Base-by-base conservation (phyloP, 1,284 basidiomycete genomes). In the Trametes pubescens region DNA sequence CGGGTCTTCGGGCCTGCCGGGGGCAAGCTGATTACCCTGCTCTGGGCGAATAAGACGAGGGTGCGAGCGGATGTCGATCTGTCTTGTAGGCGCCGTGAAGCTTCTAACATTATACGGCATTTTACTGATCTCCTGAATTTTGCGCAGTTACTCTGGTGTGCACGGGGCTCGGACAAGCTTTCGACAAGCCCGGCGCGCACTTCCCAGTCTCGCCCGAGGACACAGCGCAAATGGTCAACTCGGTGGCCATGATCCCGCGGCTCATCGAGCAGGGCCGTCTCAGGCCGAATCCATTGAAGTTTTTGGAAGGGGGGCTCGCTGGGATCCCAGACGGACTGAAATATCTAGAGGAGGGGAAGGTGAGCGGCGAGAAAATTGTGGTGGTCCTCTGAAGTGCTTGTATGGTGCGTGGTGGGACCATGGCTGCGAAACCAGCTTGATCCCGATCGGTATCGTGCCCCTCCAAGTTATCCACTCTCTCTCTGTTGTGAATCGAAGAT, bases 291-390 rank as follows among this genome's bases (percentile, higher is more conserved):
- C 69, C 67, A 18, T 58, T 69, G 13, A 72, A 69, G 65, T 40
- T 70, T 21, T 67, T 65, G 56, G 61, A 3, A 8, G 4, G 32
- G 1, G 72, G 72, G 0, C 51, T 74, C 18, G 65, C 60, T 18
- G 65, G 57, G 35, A 65, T 72, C 29, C 29, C 51, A 2, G 68
- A 65, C 11, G 72, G 70, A 2, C 53, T 74, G 29, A 43, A 68
- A 51, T 69, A 65, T 52, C 65, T 73, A 59, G 59, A 49, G 24
- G 67, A 70, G 48, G 71, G 72, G 2, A 35, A 71, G 69, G 57
- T 53, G 59, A 59, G 70, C 47, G 72, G 55, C 21, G 69, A 73
- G 58, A 73, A 73, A 68, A 59, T 73, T n/a, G 72, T 73, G 18
- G 66, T 65, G 26, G 51, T 63, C 5, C 46, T 72, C 16, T 66